A percentile compares a stretch with the other conserved stretches of the same genome.
These are phyloP conservation scores for Microcera coccophila DNA, from an alignment of 2,329 filamentous ascomycete genomes.

Conservation along the genomic window DNA sequence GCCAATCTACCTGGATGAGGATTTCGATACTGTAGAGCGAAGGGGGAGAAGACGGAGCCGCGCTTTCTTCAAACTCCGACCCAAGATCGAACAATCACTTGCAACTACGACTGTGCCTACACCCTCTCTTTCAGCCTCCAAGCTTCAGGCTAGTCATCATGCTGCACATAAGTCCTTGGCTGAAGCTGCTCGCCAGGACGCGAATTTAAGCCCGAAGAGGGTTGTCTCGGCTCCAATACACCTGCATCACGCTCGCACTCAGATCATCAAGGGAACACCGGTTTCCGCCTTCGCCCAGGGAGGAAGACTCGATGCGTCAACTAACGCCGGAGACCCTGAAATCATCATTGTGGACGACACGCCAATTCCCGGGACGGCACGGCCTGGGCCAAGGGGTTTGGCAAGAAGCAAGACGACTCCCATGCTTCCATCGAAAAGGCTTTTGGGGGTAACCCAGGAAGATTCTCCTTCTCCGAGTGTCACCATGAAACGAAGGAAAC, in stretches of 20 bases:
- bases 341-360: slow-evolving; percentile 26
- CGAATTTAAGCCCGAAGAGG: slow-evolving; percentile 17
- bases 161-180: too few species aligned
- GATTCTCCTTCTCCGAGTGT: slow-evolving; percentile 24
- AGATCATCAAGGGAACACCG: slow-evolving; percentile 32
- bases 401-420: slow-evolving; percentile 32
- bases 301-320: slow-evolving; percentile 16
- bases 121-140: background rate
- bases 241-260: slow-evolving; percentile 2
- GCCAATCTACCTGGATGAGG: slow-evolving; percentile 32
- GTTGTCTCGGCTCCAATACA: slow-evolving; percentile 16
- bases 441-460: slow-evolving; percentile 4
- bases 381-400: slow-evolving; percentile 13
- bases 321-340: slow-evolving; percentile 16
- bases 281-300: slow-evolving; percentile 18
- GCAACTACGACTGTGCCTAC: background rate
- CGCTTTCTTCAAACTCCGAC: slow-evolving; percentile 26
- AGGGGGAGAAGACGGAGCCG: slow-evolving; percentile 29
- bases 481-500: slow-evolving; percentile 45
- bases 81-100: slow-evolving; percentile 3
- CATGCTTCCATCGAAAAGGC: slow-evolving; percentile 17
- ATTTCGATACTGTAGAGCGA: slow-evolving; percentile 30
- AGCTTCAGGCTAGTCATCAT: too few species aligned
- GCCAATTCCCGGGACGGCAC: slow-evolving; percentile 25
- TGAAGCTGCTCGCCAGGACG: background rate